These are phyloP conservation scores for Colletotrichum simmondsii DNA, from an alignment of 2,329 filamentous ascomycete species.

Conservation along the genomic window DNA sequence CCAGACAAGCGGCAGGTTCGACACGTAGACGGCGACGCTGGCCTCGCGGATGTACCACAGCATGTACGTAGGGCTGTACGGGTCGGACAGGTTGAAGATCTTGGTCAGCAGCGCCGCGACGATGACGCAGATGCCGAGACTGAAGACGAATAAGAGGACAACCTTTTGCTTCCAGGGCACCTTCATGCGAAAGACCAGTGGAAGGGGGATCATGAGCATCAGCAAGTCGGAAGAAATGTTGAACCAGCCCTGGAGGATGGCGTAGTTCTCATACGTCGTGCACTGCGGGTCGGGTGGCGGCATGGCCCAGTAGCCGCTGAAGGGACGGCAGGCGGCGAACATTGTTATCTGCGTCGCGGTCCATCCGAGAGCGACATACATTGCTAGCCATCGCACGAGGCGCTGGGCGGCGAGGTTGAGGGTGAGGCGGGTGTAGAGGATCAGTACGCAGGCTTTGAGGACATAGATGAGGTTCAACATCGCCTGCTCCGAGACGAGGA, in stretches of 20 bases:
- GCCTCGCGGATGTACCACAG: conserved; percentile 66
- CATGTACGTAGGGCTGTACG: conserved; percentile 47
- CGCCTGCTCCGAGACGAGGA: conserved; percentile 55
- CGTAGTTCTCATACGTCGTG: conserved; percentile 56
- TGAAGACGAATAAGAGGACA: conserved; percentile 58
- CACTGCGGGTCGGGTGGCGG: conserved; percentile 57
- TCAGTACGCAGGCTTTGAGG: conserved; percentile 55
- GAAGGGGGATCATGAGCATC: conserved; percentile 59
- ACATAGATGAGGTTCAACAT: conserved; percentile 45
- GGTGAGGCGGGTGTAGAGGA: conserved; percentile 55
- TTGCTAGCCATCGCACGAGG: conserved; percentile 48
- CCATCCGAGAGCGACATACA: conserved; percentile 54
- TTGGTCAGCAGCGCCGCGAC: conserved; percentile 55
- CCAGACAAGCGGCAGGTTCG: conserved; percentile 65
- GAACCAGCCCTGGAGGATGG: conserved; percentile 58
- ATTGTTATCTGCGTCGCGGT: conserved; percentile 55
- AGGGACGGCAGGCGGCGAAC: conserved; percentile 58
- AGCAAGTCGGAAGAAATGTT: conserved; percentile 59
- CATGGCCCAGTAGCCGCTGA: conserved; percentile 58
- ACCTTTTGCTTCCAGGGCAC: conserved; percentile 51
- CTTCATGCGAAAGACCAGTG: conserved; percentile 53
- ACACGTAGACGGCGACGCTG: conserved; percentile 61
- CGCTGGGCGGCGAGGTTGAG: conserved; percentile 45
- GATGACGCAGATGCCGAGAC: conserved; percentile 61
- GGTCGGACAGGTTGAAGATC: conserved; percentile 51